These are phyloP conservation scores for Aspergillus sergii DNA, from an alignment of 2,329 filamentous ascomycete species.

Conservation along the genomic window DNA sequence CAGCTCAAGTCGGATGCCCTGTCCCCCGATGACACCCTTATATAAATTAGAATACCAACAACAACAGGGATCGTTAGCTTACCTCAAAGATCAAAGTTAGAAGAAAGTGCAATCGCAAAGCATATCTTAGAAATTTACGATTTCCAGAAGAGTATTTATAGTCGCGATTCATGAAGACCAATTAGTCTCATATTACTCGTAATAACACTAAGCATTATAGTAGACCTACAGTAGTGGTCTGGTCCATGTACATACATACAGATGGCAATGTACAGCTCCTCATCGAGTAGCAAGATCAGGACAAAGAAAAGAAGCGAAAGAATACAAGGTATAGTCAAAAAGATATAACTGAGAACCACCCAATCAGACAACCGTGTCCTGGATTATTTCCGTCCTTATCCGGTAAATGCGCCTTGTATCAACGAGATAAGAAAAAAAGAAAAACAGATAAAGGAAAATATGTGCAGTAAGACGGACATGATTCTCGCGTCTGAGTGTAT, in stretches of 20 bases:
- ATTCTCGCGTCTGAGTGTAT: background rate
- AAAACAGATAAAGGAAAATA: background rate
- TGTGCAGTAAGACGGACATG: background rate
- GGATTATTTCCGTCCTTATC: background rate
- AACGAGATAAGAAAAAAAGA: background rate
- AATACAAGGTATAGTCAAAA: background rate
- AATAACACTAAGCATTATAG: background rate
- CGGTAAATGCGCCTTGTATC: background rate
- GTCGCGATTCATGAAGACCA: background rate
- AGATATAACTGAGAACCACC: background rate
- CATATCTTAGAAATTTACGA: background rate
- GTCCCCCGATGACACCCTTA: no score
- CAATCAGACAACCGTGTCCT: background rate
- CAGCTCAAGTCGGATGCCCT: no score
- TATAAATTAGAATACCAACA: no score
- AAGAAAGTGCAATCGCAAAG: no score
- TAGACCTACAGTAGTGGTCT: background rate
- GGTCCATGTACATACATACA: background rate
- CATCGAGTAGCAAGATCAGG: slow-evolving; percentile 1
- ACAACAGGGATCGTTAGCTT: no score
- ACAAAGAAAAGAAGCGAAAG: slow-evolving; percentile 1
- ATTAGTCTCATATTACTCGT: background rate
- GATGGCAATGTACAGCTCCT: slow-evolving; percentile 1
- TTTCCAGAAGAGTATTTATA: background rate
- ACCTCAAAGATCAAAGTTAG: no score